These are phyloP conservation scores for Pelargonium citronellum DNA, from an alignment of 441 rosid genomes.

Conservation along the genomic window DNA sequence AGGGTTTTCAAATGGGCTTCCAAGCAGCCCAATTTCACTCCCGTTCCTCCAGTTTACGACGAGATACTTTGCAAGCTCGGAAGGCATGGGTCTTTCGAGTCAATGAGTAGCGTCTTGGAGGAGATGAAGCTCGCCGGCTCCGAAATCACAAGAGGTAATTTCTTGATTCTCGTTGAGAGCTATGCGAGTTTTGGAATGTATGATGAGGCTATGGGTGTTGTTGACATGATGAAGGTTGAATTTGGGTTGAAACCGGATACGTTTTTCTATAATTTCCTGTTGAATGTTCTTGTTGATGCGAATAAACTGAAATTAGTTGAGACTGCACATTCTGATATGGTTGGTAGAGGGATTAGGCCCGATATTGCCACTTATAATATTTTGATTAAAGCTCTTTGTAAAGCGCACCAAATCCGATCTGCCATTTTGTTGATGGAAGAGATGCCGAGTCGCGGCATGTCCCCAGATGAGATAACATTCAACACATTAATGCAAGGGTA, in stretches of 20 bases:
- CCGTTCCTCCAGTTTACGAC: constrained; percentile 43
- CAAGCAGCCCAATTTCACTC: constrained; percentile 64
- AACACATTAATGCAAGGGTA: constrained; percentile 83
- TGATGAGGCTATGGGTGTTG: constrained; percentile 46
- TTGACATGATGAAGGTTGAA: constrained; percentile 50
- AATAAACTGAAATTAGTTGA: constrained; percentile 68
- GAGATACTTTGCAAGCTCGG: constrained; percentile 61
- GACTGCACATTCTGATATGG: constrained; percentile 53
- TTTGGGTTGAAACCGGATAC: constrained; percentile 57
- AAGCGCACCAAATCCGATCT: constrained; percentile 77
- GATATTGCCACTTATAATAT: constrained; percentile 81
- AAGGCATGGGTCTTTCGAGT: constrained; percentile 60
- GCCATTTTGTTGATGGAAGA: constrained; percentile 86
- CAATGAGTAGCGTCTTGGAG: constrained; percentile 47
- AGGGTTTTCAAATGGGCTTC: constrained; percentile 62
- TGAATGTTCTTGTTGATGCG: constrained; percentile 75
- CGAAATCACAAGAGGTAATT: constrained; percentile 36
- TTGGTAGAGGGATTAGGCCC: constrained; percentile 50
- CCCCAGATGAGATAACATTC: constrained; percentile 76
- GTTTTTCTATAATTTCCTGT: constrained; percentile 57
- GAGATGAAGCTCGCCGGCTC: constrained; percentile 49
- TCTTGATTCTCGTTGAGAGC: constrained; percentile 50
- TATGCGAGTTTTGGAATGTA: constrained; percentile 54
- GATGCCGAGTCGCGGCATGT: constrained; percentile 55
- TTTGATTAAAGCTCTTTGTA: constrained; percentile 76